These are phyloP conservation scores for Neonectria sp. DNA, from an alignment of 2,329 filamentous ascomycete species.

Conservation along the genomic window DNA sequence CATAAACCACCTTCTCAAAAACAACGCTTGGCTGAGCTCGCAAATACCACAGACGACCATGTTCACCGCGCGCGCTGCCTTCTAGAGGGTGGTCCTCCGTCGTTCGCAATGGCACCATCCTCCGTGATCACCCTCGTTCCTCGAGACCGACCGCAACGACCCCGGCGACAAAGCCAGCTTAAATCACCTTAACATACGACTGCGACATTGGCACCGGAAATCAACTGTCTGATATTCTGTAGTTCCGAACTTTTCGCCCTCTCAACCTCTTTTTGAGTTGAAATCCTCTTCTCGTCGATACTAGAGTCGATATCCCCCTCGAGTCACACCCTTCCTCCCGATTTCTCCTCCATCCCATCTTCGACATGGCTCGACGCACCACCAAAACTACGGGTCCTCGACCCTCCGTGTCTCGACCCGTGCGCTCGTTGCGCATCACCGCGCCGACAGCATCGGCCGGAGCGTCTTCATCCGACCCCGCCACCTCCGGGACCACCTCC, in stretches of 20 bases:
- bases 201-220: slow-evolving; percentile 12
- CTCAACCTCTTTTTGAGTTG: not conserved
- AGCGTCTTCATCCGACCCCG: slow-evolving; percentile 47
- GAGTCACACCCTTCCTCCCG: not conserved
- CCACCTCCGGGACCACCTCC: slow-evolving; percentile 44
- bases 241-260: not conserved
- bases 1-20: slow-evolving; percentile 22
- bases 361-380: slow-evolving; percentile 43
- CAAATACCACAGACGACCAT: slow-evolving; percentile 27
- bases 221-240: not conserved
- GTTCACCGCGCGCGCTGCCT: slow-evolving; percentile 60
- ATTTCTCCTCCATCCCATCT: slow-evolving; percentile 11
- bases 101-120: slow-evolving; percentile 71
- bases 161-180: slow-evolving; percentile 7
- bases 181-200: slow-evolving; percentile 13
- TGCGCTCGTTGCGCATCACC: slow-evolving; percentile 41
- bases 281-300: not conserved
- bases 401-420: slow-evolving; percentile 30
- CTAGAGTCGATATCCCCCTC: not conserved
- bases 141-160: slow-evolving; percentile 36
- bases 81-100: slow-evolving; percentile 68
- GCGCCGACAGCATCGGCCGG: slow-evolving; percentile 29
- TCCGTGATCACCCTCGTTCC: slow-evolving; percentile 60
- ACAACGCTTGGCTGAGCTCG: slow-evolving; percentile 23
- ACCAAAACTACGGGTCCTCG: slow-evolving; percentile 39